A percentile compares a stretch with the other conserved stretches of the same genome.
Evolutionary conservation across 495 filamentous ascomycete species (phyloP).

Genomic region (Podospora pseudoanserina): DNA sequence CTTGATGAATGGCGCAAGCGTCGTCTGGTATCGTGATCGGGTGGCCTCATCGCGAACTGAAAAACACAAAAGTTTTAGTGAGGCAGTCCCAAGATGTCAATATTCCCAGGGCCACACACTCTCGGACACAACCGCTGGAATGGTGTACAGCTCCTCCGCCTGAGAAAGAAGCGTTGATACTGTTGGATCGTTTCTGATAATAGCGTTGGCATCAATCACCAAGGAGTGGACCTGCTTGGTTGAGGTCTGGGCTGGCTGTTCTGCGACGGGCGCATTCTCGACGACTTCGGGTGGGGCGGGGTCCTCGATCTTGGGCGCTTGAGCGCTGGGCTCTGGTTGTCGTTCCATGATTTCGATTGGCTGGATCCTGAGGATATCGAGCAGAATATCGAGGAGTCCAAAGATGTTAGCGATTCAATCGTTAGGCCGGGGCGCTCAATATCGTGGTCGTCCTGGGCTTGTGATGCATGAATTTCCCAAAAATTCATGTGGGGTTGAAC

Average conservation of each 20-base stretch:
- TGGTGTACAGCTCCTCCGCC: slow-evolving; percentile 75
- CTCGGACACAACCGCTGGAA: slow-evolving; percentile 82
- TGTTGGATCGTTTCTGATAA: slow-evolving; percentile 82
- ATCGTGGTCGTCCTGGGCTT: not conserved
- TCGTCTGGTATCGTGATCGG: slow-evolving; percentile 72
- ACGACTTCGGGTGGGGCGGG: slow-evolving; percentile 27
- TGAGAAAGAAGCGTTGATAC: slow-evolving; percentile 72
- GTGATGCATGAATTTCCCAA: slow-evolving; percentile 14
- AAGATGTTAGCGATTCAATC: not conserved
- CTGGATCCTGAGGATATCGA: not conserved
- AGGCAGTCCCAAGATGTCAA: not conserved
- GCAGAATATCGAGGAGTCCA: not conserved
- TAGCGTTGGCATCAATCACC: slow-evolving; percentile 84
- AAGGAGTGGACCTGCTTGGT: slow-evolving; percentile 74
- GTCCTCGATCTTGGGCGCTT: slow-evolving; percentile 15
- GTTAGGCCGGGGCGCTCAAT: not conserved
- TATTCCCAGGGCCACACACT: slow-evolving; percentile 48
- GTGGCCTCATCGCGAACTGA: slow-evolving; percentile 65
- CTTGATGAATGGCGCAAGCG: slow-evolving; percentile 78
- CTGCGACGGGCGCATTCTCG: slow-evolving; percentile 3
- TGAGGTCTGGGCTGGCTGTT: slow-evolving; percentile 9
- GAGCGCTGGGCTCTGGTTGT: slow-evolving; percentile 14
- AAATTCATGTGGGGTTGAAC: slow-evolving; percentile 26
- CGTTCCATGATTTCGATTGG: slow-evolving; percentile 17
- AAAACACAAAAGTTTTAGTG: slow-evolving; percentile 2